Base-by-base conservation (phyloP, 495 filamentous ascomycete species). In the Penicillium lagena region DNA sequence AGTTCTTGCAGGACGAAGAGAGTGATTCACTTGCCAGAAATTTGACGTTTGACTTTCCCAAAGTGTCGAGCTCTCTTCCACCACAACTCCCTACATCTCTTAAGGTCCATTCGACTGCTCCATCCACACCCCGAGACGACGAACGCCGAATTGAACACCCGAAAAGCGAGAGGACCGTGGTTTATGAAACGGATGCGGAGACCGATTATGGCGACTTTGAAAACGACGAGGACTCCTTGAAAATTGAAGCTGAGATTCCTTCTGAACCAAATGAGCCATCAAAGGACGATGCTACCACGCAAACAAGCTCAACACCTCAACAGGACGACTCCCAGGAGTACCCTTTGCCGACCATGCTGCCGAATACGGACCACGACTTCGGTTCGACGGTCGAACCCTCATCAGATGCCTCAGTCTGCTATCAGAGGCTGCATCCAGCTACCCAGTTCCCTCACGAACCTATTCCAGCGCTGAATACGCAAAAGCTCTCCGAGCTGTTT, bases 151-250 rank as follows among this genome's bases (percentile, higher is more conserved):
- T 31, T 27, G 35, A 40, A 36, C 44, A 27, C 2, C 42, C 37
- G 7, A 55, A 55, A 33, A 52, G 48, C 9, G 52, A 64, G 28
- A 59, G 60, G 35, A 68, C 58, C 1, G 63, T 73, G 10, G 48
- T 73, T 8, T 72, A 72, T 47, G 70, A 72, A 39, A 73, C 70
- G 1, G 70, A 73, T 48, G 70, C 59, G 1, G 70, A 72, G 9
- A 55, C 60, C 11, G 66, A 71, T 10, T 58, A 66, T 35, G 59
- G 52, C 12, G 68, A 67, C 8, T 49, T 42, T 12, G 56, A 66
- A 14, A 50, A 60, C 37, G 47, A 50, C 11, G 22, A 34, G 29
- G 36, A 13, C 22, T 22, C 22, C 22, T 40, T 42, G 10, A 43
- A 48, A 15, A 32, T 39, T n/a, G 42, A 28, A 22, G 37, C 46